Percentiles rank a stretch among this genome's conserved stretches.
phyloP scores from a whole-genome alignment of 1,139 yeast genomes.

The Hansenula sp. region DNA sequence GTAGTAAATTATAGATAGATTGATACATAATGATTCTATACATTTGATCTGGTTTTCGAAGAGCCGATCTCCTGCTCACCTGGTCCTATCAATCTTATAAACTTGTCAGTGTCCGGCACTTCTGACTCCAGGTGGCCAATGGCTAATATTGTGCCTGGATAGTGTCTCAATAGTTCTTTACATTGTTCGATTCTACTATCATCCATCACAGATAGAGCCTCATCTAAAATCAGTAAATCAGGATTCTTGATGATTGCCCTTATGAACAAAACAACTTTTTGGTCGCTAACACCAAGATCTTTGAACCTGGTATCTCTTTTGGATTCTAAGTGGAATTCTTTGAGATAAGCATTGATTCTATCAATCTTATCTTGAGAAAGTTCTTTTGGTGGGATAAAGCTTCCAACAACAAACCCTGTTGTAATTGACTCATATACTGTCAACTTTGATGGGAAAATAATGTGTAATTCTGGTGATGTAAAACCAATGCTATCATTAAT shows the following conservation, averaged over 20 bases:
- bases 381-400: conserved; percentile 34
- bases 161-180: conserved; percentile 54
- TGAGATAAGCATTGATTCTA: conserved; percentile 30
- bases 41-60: background rate
- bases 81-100: conserved; percentile 34
- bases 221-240: conserved; percentile 75
- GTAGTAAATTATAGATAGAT: no score
- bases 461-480: conserved; percentile 88
- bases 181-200: conserved; percentile 60
- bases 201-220: conserved; percentile 91
- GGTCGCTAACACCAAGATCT: conserved; percentile 64
- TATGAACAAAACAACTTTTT: conserved; percentile 71
- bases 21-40: no score
- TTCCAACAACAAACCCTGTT: conserved; percentile 74
- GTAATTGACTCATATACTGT: conserved; percentile 56
- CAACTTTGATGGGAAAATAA: conserved; percentile 59
- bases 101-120: conserved; percentile 53
- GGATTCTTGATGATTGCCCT: conserved; percentile 79
- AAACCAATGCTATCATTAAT: conserved; percentile 80
- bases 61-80: conserved; percentile 27
- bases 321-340: conserved; percentile 29
- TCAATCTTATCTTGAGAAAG: conserved; percentile 31
- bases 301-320: conserved; percentile 37
- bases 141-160: conserved; percentile 66
- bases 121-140: conserved; percentile 74